Conservation (phyloP, 1,139 yeast species). For the Lodderomyces pseudojiufengensis region DNA sequence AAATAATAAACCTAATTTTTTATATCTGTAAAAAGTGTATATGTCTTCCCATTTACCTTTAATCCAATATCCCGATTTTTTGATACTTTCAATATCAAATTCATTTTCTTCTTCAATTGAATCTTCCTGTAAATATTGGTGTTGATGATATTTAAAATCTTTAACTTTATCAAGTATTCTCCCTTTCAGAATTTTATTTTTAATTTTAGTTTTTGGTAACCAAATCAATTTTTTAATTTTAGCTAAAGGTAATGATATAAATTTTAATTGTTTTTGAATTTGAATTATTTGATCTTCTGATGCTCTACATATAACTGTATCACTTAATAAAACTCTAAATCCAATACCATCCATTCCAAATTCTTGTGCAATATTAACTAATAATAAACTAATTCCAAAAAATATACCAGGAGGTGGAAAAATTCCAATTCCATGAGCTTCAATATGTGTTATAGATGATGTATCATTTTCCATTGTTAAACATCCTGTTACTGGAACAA, state of each 20-base stretch:
- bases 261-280: constrained; percentile 7
- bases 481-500: constrained; percentile 11
- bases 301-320: constrained; percentile 10
- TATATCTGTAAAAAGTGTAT: constrained; percentile 7
- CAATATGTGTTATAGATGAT: constrained; percentile 7
- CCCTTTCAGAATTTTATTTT: not conserved
- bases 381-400: constrained; percentile 6
- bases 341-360: constrained; percentile 11
- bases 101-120: not conserved
- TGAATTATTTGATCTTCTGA: constrained; percentile 8
- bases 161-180: not conserved
- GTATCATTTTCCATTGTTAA: constrained; percentile 6
- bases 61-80: constrained; percentile 2
- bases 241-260: constrained; percentile 10
- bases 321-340: constrained; percentile 1
- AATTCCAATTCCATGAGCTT: constrained; percentile 4
- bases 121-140: too few species aligned
- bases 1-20: constrained; percentile 12
- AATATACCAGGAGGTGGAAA: constrained; percentile 10
- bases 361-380: constrained; percentile 7
- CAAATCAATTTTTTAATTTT: constrained; percentile 7
- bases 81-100: not conserved
- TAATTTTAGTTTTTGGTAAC: constrained; percentile 3
- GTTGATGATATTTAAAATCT: not conserved
- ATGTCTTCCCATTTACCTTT: constrained; percentile 7